Conservation (phyloP, 169 alveolate species). For the Hepatocystis sp. region DNA sequence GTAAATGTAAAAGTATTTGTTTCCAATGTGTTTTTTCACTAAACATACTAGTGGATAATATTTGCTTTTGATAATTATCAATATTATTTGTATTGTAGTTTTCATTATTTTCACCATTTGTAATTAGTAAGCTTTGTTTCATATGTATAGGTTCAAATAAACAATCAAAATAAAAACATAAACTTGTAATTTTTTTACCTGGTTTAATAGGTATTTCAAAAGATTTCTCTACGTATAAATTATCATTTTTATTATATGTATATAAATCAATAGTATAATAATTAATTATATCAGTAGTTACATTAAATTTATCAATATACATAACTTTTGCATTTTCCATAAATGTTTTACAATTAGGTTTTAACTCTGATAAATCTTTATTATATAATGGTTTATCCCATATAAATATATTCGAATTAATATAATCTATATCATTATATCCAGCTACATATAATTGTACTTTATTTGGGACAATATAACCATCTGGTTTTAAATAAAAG, state of each 20-base stretch:
- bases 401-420: constrained; percentile 88
- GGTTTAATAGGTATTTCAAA: constrained; percentile 60
- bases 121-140: constrained; percentile 12
- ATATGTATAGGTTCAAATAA: constrained; percentile 57
- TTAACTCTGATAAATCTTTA: constrained; percentile 76
- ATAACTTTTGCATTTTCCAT: constrained; percentile 79
- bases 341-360: constrained; percentile 68
- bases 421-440: constrained; percentile 94
- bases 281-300: constrained; percentile 76
- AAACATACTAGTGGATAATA: constrained; percentile 82
- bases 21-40: constrained; percentile 86
- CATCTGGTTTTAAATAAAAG: constrained; percentile 91
- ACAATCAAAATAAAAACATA: constrained; percentile 80
- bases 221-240: constrained; percentile 7
- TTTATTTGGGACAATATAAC: constrained; percentile 93
- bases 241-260: constrained; percentile 62
- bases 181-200: constrained; percentile 56
- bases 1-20: constrained; percentile 82
- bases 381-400: constrained; percentile 90
- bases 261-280: constrained; percentile 73
- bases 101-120: constrained; percentile 5
- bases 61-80: constrained; percentile 26
- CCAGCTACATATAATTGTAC: constrained; percentile 93
- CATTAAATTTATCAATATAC: constrained; percentile 62
- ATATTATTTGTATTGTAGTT: background rate